Evolutionary conservation across 306 rosid genomes (phyloP).

Genomic region (Rosa chinensis): DNA sequence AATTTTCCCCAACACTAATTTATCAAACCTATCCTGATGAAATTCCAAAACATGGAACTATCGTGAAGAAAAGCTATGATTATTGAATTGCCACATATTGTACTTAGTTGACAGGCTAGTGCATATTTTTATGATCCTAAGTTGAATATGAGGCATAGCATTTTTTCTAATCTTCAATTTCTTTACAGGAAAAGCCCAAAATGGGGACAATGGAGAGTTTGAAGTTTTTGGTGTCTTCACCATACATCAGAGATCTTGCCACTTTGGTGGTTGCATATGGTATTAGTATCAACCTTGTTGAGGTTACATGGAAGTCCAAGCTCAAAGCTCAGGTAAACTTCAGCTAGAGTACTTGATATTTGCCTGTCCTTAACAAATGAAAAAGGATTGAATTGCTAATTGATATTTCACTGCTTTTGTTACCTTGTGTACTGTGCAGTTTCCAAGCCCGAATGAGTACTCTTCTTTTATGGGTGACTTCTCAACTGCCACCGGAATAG

Average conservation of each 20-base stretch:
- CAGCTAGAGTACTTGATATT: slow-evolving; percentile 14
- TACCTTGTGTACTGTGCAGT: slow-evolving; percentile 44
- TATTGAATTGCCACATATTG: background rate
- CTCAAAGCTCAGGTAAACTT: slow-evolving; percentile 88
- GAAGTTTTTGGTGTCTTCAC: slow-evolving; percentile 95
- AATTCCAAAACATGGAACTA: background rate
- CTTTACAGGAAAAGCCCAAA: slow-evolving; percentile 76
- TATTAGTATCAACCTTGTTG: slow-evolving; percentile 89
- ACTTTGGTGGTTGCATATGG: slow-evolving; percentile 97
- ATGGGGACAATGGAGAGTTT: slow-evolving; percentile 99
- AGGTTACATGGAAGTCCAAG: slow-evolving; percentile 98
- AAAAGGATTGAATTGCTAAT: background rate
- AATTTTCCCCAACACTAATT: background rate
- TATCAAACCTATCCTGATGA: background rate
- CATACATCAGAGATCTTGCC: slow-evolving; percentile 89
- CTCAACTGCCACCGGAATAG: slow-evolving; percentile 91
- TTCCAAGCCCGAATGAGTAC: slow-evolving; percentile 95
- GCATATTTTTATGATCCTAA: background rate
- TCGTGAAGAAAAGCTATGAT: background rate
- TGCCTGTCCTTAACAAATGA: background rate
- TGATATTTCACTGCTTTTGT: background rate
- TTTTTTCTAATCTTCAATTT: slow-evolving; percentile 4
- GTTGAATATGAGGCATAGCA: slow-evolving; percentile 11
- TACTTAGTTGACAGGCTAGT: background rate
- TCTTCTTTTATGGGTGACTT: slow-evolving; percentile 98